A percentile compares a stretch with the other conserved stretches of the same genome.
Conservation (phyloP, 176 grass and related monocot species). For the Oryza glaberrima region DNA sequence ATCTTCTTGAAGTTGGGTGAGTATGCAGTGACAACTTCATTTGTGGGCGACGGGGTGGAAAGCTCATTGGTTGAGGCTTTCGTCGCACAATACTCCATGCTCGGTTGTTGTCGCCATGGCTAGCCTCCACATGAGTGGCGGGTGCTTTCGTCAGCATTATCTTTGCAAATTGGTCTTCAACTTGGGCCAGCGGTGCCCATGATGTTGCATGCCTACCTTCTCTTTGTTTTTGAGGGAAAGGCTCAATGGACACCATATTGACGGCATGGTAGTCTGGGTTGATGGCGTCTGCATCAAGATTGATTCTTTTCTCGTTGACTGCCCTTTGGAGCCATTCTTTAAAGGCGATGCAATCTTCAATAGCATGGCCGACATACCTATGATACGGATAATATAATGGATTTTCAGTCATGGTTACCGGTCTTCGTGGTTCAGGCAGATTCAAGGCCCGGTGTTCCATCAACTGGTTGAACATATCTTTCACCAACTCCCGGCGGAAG, state of each 20-base stretch:
- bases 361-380: not conserved
- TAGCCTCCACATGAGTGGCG: too few species aligned
- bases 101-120: too few species aligned
- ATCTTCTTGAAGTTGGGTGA: too few species aligned
- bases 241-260: not conserved
- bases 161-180: too few species aligned
- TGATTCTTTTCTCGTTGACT: too few species aligned
- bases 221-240: fast-evolving
- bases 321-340: not conserved
- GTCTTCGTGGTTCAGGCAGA: not conserved
- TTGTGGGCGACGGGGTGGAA: too few species aligned
- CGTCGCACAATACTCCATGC: too few species aligned
- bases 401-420: not conserved
- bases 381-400: not conserved
- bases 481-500: not conserved
- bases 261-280: not conserved
- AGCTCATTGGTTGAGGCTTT: too few species aligned
- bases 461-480: not conserved
- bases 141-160: too few species aligned
- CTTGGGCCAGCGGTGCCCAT: too few species aligned
- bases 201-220: too few species aligned
- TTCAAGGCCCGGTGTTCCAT: not conserved
- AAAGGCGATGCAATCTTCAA: not conserved
- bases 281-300: not conserved
- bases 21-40: too few species aligned